Conservation (phyloP, 495 filamentous ascomycete species). For the Penicillium paxilli region DNA sequence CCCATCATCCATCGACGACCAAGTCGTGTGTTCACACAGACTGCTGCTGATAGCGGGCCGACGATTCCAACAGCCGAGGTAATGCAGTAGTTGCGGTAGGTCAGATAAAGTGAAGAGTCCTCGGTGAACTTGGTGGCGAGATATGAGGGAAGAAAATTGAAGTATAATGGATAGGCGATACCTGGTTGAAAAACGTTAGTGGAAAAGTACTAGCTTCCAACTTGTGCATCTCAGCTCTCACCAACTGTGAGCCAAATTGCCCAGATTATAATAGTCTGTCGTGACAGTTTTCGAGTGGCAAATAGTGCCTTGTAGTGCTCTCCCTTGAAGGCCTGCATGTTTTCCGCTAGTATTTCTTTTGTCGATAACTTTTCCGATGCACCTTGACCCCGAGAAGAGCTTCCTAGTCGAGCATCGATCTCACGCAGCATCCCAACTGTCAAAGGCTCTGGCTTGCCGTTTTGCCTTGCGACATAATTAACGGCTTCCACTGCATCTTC, state of each 20-base stretch:
- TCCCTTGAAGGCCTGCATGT: constrained; percentile 29
- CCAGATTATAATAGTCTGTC: constrained; percentile 29
- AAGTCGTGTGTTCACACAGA: constrained; percentile 27
- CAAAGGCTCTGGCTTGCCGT: constrained; percentile 27
- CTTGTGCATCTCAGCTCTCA: too few relatives aligned
- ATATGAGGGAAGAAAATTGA: constrained; percentile 36
- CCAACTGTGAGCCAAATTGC: constrained; percentile 33
- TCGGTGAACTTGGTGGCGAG: constrained; percentile 29
- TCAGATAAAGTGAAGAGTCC: constrained; percentile 24
- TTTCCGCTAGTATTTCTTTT: constrained; percentile 27
- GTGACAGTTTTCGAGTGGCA: constrained; percentile 19
- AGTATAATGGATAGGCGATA: constrained; percentile 36
- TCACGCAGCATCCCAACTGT: constrained; percentile 31
- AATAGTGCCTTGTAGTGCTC: constrained; percentile 29
- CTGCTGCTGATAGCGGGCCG: constrained; percentile 28
- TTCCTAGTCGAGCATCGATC: constrained; percentile 26
- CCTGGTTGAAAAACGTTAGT: constrained; percentile 7
- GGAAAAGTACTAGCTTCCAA: too few relatives aligned
- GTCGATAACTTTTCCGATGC: constrained; percentile 10
- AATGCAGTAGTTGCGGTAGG: constrained; percentile 38
- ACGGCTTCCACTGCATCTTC: constrained; percentile 30
- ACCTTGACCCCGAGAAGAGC: background rate
- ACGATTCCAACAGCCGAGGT: constrained; percentile 30
- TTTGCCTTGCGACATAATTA: constrained; percentile 31
- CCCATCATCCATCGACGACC: constrained; percentile 38